Conservation (phyloP, 495 filamentous ascomycete species). For the Achaetomiella virescens region DNA sequence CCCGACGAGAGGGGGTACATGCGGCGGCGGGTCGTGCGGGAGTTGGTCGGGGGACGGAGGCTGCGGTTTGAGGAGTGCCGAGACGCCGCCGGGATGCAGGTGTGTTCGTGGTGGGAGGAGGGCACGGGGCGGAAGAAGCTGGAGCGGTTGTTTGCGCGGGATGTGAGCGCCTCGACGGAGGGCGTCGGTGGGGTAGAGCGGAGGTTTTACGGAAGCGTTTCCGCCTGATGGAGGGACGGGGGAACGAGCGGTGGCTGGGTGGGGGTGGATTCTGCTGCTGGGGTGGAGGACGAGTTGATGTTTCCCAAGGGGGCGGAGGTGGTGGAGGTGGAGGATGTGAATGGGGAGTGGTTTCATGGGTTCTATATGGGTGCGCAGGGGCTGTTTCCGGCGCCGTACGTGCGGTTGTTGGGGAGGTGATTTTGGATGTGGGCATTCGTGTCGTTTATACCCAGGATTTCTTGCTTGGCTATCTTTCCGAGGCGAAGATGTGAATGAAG, state of each 20-base stretch:
- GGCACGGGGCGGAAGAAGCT: constrained; percentile 18
- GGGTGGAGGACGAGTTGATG: constrained; percentile 61
- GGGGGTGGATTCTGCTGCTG: constrained; percentile 64
- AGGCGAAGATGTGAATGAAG: too few relatives aligned
- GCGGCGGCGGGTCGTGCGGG: constrained; percentile 48
- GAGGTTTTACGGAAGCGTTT: constrained; percentile 33
- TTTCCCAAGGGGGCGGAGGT: constrained; percentile 82
- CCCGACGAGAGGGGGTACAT: constrained; percentile 47
- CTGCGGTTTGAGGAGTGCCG: constrained; percentile 42
- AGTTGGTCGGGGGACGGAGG: constrained; percentile 63
- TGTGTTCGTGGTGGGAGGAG: constrained; percentile 1
- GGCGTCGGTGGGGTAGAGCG: constrained; percentile 3
- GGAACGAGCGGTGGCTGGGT: constrained; percentile 53
- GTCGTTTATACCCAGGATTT: background rate
- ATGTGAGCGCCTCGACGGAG: constrained; percentile 29
- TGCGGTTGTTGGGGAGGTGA: constrained; percentile 28
- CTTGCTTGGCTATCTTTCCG: too few relatives aligned
- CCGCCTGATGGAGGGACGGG: constrained; percentile 69
- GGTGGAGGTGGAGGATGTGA: constrained; percentile 71
- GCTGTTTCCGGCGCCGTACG: constrained; percentile 70
- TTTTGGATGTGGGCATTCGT: background rate
- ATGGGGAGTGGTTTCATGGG: constrained; percentile 81
- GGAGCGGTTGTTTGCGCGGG: constrained; percentile 27
- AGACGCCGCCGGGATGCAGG: constrained; percentile 24
- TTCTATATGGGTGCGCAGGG: constrained; percentile 69